Percentiles rank a stretch among this genome's conserved stretches.
phyloP scores from a whole-genome alignment of 345 rosid species.

The Corchorus capsularis region DNA sequence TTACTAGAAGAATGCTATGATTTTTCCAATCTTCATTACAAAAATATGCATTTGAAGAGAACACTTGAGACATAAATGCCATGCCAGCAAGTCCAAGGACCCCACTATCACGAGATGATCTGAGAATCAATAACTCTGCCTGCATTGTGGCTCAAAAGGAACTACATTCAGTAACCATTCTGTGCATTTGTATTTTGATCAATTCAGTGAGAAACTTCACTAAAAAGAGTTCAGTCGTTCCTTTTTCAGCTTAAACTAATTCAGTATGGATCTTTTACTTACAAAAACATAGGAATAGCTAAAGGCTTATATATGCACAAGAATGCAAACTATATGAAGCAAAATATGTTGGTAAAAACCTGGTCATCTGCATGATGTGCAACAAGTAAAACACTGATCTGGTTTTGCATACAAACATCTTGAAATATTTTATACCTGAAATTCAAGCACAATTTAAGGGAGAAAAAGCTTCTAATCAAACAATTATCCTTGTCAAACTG shows the following conservation, averaged over 20 bases:
- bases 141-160: constrained; percentile 44
- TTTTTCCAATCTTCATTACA: constrained; percentile 35
- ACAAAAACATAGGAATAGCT: background rate
- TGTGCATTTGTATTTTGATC: background rate
- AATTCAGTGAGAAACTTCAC: constrained; percentile 1
- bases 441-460: constrained; percentile 14
- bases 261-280: background rate
- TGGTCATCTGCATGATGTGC: constrained; percentile 97
- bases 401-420: constrained; percentile 55
- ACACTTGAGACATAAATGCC: constrained; percentile 75
- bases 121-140: constrained; percentile 86
- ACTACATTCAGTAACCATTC: constrained; percentile 6
- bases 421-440: constrained; percentile 74
- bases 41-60: constrained; percentile 37
- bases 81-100: constrained; percentile 95
- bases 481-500: background rate
- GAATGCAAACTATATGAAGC: background rate
- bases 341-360: constrained; percentile 39
- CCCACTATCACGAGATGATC: constrained; percentile 92
- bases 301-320: background rate
- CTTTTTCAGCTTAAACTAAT: background rate
- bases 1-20: constrained; percentile 63
- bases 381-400: constrained; percentile 71
- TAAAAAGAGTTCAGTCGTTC: background rate
- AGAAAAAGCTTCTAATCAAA: background rate